A percentile compares a stretch with the other conserved stretches of the same genome.
phyloP scores from a whole-genome alignment of 2,329 filamentous ascomycete species.

The Phyllosticta paracitricarpa region DNA sequence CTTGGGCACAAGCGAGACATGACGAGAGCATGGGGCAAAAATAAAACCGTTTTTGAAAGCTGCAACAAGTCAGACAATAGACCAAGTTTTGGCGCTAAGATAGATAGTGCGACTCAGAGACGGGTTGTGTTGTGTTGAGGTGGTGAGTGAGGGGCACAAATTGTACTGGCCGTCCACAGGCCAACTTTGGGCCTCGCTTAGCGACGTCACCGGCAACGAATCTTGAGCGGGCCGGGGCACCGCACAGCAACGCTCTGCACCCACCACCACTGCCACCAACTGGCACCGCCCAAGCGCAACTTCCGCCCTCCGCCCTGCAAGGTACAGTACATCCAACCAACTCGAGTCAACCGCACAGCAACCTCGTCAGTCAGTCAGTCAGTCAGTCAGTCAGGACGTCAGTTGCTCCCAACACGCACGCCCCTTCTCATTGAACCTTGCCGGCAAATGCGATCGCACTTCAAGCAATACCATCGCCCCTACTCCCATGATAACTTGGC shows the following conservation, averaged over 20 bases:
- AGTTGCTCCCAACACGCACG: constrained; percentile 1
- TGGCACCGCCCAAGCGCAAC: not conserved
- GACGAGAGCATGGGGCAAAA: no score
- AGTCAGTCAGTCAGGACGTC: not conserved
- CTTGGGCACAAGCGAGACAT: no score
- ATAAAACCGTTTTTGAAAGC: no score
- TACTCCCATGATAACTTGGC: not conserved
- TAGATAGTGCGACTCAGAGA: no score
- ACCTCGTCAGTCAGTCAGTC: not conserved
- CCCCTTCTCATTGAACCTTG: not conserved
- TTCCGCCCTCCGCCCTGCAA: not conserved
- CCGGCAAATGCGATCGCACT: not conserved
- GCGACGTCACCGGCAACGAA: constrained; percentile 4
- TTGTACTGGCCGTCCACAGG: not conserved
- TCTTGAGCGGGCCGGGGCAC: not conserved
- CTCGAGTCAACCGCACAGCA: not conserved
- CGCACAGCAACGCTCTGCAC: not conserved
- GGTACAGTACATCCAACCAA: not conserved
- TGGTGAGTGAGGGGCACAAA: not conserved
- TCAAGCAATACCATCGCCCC: not conserved
- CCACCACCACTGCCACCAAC: not conserved
- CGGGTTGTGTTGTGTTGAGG: no score
- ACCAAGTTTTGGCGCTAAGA: no score
- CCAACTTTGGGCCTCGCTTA: constrained; percentile 6
- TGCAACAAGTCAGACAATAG: no score